These are phyloP conservation scores for Trichoderma erinaceum DNA, from an alignment of 495 filamentous ascomycete species.

Conservation along the genomic window DNA sequence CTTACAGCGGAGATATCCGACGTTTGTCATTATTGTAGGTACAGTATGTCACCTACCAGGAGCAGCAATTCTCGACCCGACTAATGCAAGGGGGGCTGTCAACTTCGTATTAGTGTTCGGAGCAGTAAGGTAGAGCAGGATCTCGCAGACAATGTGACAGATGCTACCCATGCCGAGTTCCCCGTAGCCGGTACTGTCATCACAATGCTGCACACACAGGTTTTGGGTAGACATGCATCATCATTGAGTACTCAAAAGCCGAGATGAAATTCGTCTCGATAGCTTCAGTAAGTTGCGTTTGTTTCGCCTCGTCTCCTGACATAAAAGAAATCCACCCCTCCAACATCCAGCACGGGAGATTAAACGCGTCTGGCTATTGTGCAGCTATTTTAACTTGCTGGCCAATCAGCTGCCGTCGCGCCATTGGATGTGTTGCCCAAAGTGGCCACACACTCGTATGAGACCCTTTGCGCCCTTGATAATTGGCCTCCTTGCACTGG, in stretches of 20 bases:
- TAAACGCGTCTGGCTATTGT: neutral
- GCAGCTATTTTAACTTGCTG: neutral
- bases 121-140: neutral
- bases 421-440: neutral
- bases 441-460: neutral
- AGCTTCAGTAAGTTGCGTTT: neutral
- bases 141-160: slow-evolving; percentile 7
- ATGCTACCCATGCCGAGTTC: neutral
- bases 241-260: neutral
- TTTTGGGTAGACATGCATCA: neutral
- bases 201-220: no score
- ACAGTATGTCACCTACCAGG: neutral
- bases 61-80: neutral
- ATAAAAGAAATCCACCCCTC: neutral
- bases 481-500: no score
- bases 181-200: no score
- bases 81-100: neutral
- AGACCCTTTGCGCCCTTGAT: no score
- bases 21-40: no score
- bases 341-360: neutral
- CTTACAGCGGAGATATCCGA: neutral
- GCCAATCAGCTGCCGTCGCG: slow-evolving; percentile 1
- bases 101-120: slow-evolving; percentile 9
- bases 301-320: neutral
- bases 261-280: neutral